Evolutionary conservation across 495 filamentous ascomycete species (phyloP).

Genomic region (Aspergillus conjunctus): DNA sequence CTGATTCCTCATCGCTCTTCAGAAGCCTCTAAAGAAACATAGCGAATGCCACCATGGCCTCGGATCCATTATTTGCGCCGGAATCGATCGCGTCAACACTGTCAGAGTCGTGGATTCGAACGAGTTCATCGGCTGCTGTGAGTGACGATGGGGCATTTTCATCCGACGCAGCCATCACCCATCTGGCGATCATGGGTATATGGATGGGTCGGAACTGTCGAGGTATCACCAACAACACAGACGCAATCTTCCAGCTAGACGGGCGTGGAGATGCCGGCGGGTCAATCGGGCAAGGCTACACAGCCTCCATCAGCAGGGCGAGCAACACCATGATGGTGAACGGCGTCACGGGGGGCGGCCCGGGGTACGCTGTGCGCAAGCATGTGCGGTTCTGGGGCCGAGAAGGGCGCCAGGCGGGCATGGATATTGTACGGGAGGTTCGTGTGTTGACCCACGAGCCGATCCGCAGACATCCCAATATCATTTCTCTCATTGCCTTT

Average conservation of each 20-base stretch:
- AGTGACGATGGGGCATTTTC: not conserved
- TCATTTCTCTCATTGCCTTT: not conserved
- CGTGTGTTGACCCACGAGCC: not conserved
- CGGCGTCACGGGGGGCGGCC: not conserved
- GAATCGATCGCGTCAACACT: not conserved
- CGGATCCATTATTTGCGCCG: not conserved
- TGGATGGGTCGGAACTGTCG: not conserved
- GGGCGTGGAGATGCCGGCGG: not conserved
- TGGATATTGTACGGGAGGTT: not conserved
- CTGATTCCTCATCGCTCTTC: not conserved
- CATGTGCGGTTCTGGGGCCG: not conserved
- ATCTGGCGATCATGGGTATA: not conserved
- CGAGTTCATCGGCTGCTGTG: not conserved
- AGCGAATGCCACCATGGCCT: not conserved
- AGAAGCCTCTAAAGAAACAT: not conserved
- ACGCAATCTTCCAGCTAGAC: not conserved
- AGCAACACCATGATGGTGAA: not conserved
- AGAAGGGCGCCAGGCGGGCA: not conserved
- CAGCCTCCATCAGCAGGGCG: not conserved
- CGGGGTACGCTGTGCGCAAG: not conserved
- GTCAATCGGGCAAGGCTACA: not conserved
- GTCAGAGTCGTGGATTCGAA: not conserved
- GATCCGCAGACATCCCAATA: not conserved
- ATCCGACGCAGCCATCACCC: not conserved
- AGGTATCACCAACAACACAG: not conserved